These are phyloP conservation scores for Cinchona pubescens DNA, from an alignment of 257 asterid genomes.

Conservation along the genomic window DNA sequence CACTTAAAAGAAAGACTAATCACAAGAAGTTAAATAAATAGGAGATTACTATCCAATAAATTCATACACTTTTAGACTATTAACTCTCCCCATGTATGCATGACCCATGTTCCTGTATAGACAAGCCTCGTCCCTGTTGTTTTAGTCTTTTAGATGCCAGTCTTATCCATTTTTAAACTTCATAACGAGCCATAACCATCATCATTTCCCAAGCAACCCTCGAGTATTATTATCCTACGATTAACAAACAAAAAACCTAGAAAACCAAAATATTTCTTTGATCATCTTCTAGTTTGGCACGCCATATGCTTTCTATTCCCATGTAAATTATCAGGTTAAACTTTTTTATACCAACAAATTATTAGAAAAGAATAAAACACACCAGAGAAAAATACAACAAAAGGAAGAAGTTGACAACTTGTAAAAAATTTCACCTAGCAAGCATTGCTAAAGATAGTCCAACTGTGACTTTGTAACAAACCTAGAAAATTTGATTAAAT, in stretches of 20 bases:
- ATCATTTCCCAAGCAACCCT: not conserved
- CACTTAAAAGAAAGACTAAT: not conserved
- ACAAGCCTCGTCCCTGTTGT: not conserved
- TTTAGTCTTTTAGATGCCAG: conserved; percentile 6
- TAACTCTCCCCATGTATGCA: not conserved
- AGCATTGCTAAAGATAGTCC: conserved; percentile 90
- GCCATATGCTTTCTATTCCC: not conserved
- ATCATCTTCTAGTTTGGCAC: not conserved
- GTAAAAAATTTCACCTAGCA: conserved; percentile 59
- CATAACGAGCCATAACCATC: not conserved
- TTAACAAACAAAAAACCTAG: no score
- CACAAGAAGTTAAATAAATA: not conserved
- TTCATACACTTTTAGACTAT: no score
- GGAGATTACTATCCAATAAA: not conserved
- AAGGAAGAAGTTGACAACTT: no score
- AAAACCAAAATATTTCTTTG: not conserved
- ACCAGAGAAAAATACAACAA: not conserved
- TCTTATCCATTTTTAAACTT: not conserved
- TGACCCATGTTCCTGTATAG: not conserved
- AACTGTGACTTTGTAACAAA: conserved; percentile 80
- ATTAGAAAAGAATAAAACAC: not conserved
- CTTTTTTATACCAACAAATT: not conserved
- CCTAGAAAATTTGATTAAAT: not conserved
- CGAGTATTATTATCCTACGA: not conserved
- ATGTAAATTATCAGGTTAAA: not conserved